phyloP scores from a whole-genome alignment of 116 monocot genomes.

The Thalassia testudinum region DNA sequence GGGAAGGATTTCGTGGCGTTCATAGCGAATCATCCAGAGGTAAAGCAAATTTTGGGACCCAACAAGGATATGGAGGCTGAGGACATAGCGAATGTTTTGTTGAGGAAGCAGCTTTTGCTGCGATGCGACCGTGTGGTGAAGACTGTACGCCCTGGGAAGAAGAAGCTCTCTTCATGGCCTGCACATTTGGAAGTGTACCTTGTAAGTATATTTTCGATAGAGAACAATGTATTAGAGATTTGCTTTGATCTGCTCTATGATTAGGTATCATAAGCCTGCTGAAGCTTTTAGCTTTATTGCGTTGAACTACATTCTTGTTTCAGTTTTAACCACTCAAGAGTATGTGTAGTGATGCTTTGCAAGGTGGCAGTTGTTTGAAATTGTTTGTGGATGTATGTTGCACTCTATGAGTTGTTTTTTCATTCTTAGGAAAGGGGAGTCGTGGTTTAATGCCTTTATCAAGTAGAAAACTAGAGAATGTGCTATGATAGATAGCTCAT shows the following conservation, averaged over 20 bases:
- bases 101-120: slow-evolving; percentile 63
- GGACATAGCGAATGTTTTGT: slow-evolving; percentile 57
- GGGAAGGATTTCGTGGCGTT: slow-evolving; percentile 77
- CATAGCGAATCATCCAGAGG: slow-evolving; percentile 65
- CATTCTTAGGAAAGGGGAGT: too few relatives aligned
- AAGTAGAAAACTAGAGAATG: too few relatives aligned
- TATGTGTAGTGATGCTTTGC: too few relatives aligned
- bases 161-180: slow-evolving; percentile 95
- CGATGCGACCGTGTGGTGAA: slow-evolving; percentile 94
- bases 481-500: too few relatives aligned
- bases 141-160: slow-evolving; percentile 94
- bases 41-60: slow-evolving; percentile 56
- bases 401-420: too few relatives aligned
- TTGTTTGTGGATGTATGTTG: too few relatives aligned
- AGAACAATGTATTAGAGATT: not conserved
- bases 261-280: not conserved
- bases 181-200: slow-evolving; percentile 75
- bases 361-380: too few relatives aligned
- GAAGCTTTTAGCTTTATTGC: too few relatives aligned
- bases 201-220: slow-evolving; percentile 26
- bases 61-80: slow-evolving; percentile 79
- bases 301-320: not conserved
- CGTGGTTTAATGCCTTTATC: too few relatives aligned
- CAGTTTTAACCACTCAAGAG: not conserved
- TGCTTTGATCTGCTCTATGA: not conserved